Percentiles rank a stretch among this genome's conserved stretches.
Evolutionary conservation across 108 stramenopile species (phyloP).

Genomic region (Cylindrotheca closterium): DNA sequence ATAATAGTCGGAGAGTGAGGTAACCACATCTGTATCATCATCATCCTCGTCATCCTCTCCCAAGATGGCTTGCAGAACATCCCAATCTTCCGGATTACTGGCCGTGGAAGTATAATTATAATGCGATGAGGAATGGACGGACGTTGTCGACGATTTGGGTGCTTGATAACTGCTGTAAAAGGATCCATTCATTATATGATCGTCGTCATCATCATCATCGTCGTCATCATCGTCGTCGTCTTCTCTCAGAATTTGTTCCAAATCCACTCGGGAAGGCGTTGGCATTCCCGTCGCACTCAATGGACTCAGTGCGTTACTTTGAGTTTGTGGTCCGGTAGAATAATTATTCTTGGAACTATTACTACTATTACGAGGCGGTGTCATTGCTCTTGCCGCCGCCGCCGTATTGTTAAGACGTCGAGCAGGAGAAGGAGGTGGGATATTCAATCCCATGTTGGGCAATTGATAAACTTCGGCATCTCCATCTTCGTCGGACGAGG

Average conservation of each 20-base stretch:
- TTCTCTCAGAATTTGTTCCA: slow-evolving; percentile 77
- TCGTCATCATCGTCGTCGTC: slow-evolving; percentile 68
- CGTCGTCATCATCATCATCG: slow-evolving; percentile 15
- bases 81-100: slow-evolving; percentile 48
- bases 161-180: background rate
- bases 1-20: background rate
- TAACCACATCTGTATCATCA: slow-evolving; percentile 18
- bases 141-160: background rate
- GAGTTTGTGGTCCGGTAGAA: background rate
- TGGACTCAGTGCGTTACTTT: slow-evolving; percentile 2
- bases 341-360: background rate
- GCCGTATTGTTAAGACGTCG: background rate
- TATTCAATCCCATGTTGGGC: slow-evolving; percentile 2
- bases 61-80: slow-evolving; percentile 66
- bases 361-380: background rate
- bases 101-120: slow-evolving; percentile 9
- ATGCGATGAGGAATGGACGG: background rate
- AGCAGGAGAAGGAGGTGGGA: background rate
- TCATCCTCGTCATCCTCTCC: slow-evolving; percentile 67
- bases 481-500: slow-evolving; percentile 19
- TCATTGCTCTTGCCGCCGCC: background rate
- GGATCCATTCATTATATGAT: slow-evolving; percentile 1
- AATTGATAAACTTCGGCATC: background rate
- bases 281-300: background rate
- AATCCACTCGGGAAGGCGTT: slow-evolving; percentile 39